Evolutionary conservation across 2,329 filamentous ascomycete species (phyloP).

Genomic region (Eutypa lata): DNA sequence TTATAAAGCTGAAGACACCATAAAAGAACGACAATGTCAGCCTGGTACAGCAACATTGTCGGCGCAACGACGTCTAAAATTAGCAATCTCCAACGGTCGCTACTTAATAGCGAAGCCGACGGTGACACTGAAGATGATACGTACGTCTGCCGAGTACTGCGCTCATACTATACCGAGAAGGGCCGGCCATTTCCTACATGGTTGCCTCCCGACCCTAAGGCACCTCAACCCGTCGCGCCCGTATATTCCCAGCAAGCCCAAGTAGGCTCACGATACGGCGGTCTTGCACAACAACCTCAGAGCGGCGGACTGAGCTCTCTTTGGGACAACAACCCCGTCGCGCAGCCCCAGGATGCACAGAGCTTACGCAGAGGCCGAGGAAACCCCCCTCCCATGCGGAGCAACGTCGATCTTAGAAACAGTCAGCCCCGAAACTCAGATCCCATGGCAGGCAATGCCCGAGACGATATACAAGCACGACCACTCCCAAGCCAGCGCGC

Average conservation of each 20-base stretch:
- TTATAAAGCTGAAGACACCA: neutral
- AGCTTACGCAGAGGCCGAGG: slow-evolving; percentile 45
- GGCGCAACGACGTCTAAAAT: slow-evolving; percentile 64
- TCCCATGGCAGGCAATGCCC: slow-evolving; percentile 26
- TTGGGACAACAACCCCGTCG: slow-evolving; percentile 49
- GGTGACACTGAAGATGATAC: slow-evolving; percentile 85
- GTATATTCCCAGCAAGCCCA: slow-evolving; percentile 49
- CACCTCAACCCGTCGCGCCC: slow-evolving; percentile 53
- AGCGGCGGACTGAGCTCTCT: slow-evolving; percentile 49
- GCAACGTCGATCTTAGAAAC: slow-evolving; percentile 27
- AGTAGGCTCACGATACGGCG: slow-evolving; percentile 54
- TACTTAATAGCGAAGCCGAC: slow-evolving; percentile 63
- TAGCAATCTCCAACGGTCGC: slow-evolving; percentile 64
- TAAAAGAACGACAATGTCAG: slow-evolving; percentile 48
- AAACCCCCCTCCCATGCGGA: slow-evolving; percentile 27
- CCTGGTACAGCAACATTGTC: slow-evolving; percentile 76
- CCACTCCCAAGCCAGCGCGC: slow-evolving; percentile 70
- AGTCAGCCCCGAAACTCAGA: slow-evolving; percentile 33
- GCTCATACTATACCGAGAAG: slow-evolving; percentile 90
- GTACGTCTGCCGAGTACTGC: slow-evolving; percentile 88
- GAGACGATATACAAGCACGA: slow-evolving; percentile 45
- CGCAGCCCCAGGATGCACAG: slow-evolving; percentile 35
- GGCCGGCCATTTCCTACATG: slow-evolving; percentile 76
- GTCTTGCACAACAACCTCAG: slow-evolving; percentile 34
- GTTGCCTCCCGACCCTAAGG: slow-evolving; percentile 88